These are phyloP conservation scores for Aspergillus viridinutans DNA, from an alignment of 2,329 filamentous ascomycete genomes.

Conservation along the genomic window DNA sequence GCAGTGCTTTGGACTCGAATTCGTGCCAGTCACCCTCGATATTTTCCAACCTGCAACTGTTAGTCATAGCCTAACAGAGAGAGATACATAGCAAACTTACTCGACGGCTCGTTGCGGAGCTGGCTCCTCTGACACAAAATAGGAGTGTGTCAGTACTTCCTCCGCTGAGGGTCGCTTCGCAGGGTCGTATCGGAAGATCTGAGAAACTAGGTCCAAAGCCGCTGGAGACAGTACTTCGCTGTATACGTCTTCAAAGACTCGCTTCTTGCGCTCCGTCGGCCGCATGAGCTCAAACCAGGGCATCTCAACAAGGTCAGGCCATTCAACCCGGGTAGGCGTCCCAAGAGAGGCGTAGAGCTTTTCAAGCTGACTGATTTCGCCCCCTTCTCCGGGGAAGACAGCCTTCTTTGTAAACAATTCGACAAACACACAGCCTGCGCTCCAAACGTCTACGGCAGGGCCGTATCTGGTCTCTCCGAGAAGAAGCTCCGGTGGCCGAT, in stretches of 20 bases:
- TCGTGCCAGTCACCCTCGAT: conserved; percentile 97
- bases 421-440: conserved; percentile 90
- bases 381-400: conserved; percentile 91
- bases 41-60: conserved; percentile 59
- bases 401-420: conserved; percentile 93
- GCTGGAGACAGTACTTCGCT: conserved; percentile 69
- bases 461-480: conserved; percentile 88
- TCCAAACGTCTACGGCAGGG: conserved; percentile 91
- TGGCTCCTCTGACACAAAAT: conserved; percentile 82
- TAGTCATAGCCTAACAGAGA: conserved; percentile 2
- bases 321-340: conserved; percentile 77
- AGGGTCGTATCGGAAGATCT: conserved; percentile 90
- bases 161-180: conserved; percentile 75
- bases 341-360: conserved; percentile 94
- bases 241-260: conserved; percentile 79
- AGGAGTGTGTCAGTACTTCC: conserved; percentile 78
- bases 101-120: conserved; percentile 72
- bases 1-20: conserved; percentile 90
- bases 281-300: conserved; percentile 93
- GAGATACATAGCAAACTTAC: conserved; percentile 51
- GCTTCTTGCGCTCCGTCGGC: conserved; percentile 67
- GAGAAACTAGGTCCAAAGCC: conserved; percentile 74
- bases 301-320: conserved; percentile 89
- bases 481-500: conserved; percentile 83
- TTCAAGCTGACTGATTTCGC: conserved; percentile 92